Conservation (phyloP, 1,139 yeast species). For the Kurtzmaniella quercitrusa region DNA sequence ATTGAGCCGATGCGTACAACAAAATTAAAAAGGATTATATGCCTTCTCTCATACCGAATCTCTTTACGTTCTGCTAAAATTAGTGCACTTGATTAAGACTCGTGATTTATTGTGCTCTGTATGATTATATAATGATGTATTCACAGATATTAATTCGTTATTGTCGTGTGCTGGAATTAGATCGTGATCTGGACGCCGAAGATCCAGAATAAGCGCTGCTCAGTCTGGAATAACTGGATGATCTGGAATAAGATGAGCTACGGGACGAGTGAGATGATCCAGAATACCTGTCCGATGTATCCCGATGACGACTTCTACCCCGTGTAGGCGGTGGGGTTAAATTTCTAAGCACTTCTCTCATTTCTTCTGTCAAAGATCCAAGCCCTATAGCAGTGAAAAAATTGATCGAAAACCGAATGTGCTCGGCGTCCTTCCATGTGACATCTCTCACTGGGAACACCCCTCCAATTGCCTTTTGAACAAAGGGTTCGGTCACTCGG, state of each 20-base stretch:
- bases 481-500: slow-evolving; percentile 43
- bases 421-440: slow-evolving; percentile 48
- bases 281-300: slow-evolving; percentile 6
- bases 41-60: too few relatives aligned
- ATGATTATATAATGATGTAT: too few relatives aligned
- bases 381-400: slow-evolving; percentile 90
- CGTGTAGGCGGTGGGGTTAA: slow-evolving; percentile 26
- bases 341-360: slow-evolving; percentile 56
- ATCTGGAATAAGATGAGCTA: slow-evolving; percentile 4
- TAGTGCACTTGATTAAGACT: too few relatives aligned
- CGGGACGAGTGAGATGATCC: slow-evolving; percentile 11
- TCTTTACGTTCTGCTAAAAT: too few relatives aligned
- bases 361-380: slow-evolving; percentile 76
- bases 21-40: too few relatives aligned
- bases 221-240: slow-evolving; percentile 1
- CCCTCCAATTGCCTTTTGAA: slow-evolving; percentile 44
- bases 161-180: slow-evolving; percentile 5
- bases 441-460: slow-evolving; percentile 41
- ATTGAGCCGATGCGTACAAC: too few relatives aligned
- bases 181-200: slow-evolving; percentile 5
- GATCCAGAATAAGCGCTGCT: slow-evolving; percentile 8
- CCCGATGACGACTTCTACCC: slow-evolving; percentile 11
- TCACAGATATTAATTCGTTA: too few relatives aligned
- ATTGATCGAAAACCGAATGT: slow-evolving; percentile 76
- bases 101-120: too few relatives aligned